Base-by-base conservation (phyloP, 768 basidiomycete species). In the Epithele typhae region DNA sequence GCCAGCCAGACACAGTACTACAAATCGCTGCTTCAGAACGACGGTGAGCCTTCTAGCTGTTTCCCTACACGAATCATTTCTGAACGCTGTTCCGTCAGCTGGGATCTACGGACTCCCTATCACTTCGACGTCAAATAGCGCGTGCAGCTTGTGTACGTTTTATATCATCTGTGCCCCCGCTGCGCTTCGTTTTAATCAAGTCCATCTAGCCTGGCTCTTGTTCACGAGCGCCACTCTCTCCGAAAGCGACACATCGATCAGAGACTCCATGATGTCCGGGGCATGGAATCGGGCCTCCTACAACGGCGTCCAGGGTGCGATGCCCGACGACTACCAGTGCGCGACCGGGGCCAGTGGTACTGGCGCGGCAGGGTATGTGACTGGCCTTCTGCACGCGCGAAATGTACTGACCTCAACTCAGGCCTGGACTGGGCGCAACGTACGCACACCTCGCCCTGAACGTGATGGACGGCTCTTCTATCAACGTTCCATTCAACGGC, bases 371-470 rank as follows among this genome's bases (percentile, higher is more conserved):
- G 42, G 52, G 47, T 49, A 33, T 27, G 48, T 19, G 17, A 7
- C 6, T 11, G 3, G 30, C 12, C n/a, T 4, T 3, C n/a, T 1
- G 19, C 14, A 15, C 4, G 11, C 18, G 35, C 19, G 1, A 21
- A 10, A n/a, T 12, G 19, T 11, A 19, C 27, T 7, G 1, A 15
- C 18, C 6, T 19, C 9, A 12, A 19, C 34, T 14, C 7, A 54
- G 53, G 4, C 53, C 53, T 17, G 45, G 45, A 21, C 36, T 38
- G 6, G 53, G 53, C 14, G 53, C 40, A 9, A 25, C 50, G 42
- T 54, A 43, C 41, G 45, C 53, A 14, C 33, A 44, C 4, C 23
- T 54, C n/a, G 53, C 53, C 4, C 12, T 54, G 42, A 51, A 32
- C 30, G 30, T 32, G 15, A 9, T 32, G 30, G 15, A 32, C 15